Conservation (phyloP, 2,329 filamentous ascomycete genomes). For the Shiraia sp. region DNA sequence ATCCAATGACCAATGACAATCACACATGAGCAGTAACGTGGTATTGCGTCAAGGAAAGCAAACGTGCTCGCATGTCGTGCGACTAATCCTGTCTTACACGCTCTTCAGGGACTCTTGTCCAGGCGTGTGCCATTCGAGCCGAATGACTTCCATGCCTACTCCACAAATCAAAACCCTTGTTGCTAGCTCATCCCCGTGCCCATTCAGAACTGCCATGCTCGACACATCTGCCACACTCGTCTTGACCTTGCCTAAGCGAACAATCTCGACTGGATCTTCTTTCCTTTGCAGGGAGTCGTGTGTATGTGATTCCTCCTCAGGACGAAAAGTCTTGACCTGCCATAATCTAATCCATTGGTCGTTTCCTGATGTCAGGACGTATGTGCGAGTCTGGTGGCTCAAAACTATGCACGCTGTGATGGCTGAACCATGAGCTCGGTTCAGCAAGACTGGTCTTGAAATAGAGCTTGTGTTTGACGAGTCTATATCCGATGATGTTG, state of each 20-base stretch:
- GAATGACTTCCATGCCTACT: slow-evolving; percentile 41
- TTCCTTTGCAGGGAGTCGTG: background rate
- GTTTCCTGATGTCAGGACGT: slow-evolving; percentile 46
- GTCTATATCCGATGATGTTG: background rate
- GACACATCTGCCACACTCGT: slow-evolving; percentile 62
- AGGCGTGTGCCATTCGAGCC: slow-evolving; percentile 13
- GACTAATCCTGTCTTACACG: too few relatives aligned
- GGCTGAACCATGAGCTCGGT: slow-evolving; percentile 70
- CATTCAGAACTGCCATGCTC: slow-evolving; percentile 50
- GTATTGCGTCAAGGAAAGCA: too few relatives aligned
- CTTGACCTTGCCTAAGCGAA: slow-evolving; percentile 35
- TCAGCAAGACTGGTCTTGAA: slow-evolving; percentile 48
- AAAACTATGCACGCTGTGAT: slow-evolving; percentile 61
- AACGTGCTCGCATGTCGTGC: too few relatives aligned
- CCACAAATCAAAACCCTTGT: slow-evolving; percentile 36
- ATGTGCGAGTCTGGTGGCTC: slow-evolving; percentile 8
- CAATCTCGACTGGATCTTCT: slow-evolving; percentile 32
- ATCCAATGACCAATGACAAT: too few relatives aligned
- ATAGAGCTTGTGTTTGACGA: slow-evolving; percentile 21
- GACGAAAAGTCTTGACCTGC: slow-evolving; percentile 33
- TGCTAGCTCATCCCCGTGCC: background rate
- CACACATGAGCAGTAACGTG: too few relatives aligned
- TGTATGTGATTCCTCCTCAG: background rate
- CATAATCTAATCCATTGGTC: slow-evolving; percentile 56
- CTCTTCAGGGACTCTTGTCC: too few relatives aligned